Evolutionary conservation across 1,139 yeast genomes (phyloP).

Genomic region (Pneumocystis oryctolagi): DNA sequence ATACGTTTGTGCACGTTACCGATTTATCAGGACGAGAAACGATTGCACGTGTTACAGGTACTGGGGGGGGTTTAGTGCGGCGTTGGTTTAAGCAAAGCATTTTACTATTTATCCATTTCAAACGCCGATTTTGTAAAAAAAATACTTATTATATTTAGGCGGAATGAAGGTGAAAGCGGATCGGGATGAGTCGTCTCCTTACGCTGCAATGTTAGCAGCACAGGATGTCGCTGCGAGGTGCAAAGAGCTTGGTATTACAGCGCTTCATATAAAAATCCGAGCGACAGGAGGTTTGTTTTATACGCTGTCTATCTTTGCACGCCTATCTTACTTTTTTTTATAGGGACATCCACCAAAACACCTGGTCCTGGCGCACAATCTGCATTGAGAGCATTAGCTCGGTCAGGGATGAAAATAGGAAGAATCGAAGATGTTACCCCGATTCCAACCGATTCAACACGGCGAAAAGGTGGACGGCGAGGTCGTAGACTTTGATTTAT

Average conservation of each 20-base stretch:
- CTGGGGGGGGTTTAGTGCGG: not conserved
- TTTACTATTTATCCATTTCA: too few relatives aligned
- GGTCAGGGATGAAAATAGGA: slow-evolving; percentile 99
- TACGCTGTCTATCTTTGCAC: not conserved
- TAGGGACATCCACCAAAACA: slow-evolving; percentile 83
- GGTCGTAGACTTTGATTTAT: slow-evolving; percentile 91
- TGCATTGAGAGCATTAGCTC: slow-evolving; percentile 98
- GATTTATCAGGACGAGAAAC: slow-evolving; percentile 99
- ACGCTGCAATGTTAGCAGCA: slow-evolving; percentile 99
- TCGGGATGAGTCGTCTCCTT: slow-evolving; percentile 99
- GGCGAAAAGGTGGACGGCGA: slow-evolving; percentile 99
- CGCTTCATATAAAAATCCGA: slow-evolving; percentile 98
- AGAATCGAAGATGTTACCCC: slow-evolving; percentile 99
- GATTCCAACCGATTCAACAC: slow-evolving; percentile 99
- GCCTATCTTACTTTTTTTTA: not conserved
- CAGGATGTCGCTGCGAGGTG: slow-evolving; percentile 98
- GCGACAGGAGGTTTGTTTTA: slow-evolving; percentile 89
- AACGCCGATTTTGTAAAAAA: too few relatives aligned
- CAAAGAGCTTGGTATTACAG: slow-evolving; percentile 99
- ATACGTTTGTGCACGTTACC: slow-evolving; percentile 98
- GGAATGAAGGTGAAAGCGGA: slow-evolving; percentile 99
- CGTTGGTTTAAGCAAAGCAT: too few relatives aligned
- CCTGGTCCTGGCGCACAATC: slow-evolving; percentile 99
- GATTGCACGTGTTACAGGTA: slow-evolving; percentile 93
- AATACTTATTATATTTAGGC: too few relatives aligned